These are phyloP conservation scores for Alternaria novae-zelandiae DNA, from an alignment of 2,329 filamentous ascomycete genomes.

Conservation along the genomic window DNA sequence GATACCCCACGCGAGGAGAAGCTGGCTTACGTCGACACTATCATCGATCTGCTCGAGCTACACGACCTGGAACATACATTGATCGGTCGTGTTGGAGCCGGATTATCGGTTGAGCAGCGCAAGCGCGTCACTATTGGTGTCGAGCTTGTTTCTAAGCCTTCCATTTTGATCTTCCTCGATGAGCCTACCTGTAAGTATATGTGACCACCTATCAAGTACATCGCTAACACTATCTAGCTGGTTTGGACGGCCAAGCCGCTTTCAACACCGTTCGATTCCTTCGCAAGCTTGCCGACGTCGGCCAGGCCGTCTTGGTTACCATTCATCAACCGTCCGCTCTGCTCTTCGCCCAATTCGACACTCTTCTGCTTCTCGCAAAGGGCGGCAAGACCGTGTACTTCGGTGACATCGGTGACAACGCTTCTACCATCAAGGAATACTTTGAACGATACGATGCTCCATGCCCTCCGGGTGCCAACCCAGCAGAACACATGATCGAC, in stretches of 20 bases:
- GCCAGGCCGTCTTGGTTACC: slow-evolving; percentile 83
- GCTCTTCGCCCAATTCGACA: slow-evolving; percentile 82
- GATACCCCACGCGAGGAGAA: slow-evolving; percentile 30
- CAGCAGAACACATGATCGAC: slow-evolving; percentile 80
- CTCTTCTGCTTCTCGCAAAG: slow-evolving; percentile 73
- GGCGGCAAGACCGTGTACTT: slow-evolving; percentile 85
- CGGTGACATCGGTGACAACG: slow-evolving; percentile 77
- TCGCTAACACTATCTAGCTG: slow-evolving; percentile 44
- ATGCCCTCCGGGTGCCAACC: slow-evolving; percentile 57
- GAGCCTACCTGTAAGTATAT: slow-evolving; percentile 67
- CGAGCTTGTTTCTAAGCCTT: slow-evolving; percentile 66
- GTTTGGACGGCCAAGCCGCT: slow-evolving; percentile 72
- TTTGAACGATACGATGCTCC: slow-evolving; percentile 59
- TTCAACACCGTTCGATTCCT: slow-evolving; percentile 77
- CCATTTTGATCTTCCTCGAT: slow-evolving; percentile 72
- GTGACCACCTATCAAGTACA: not conserved
- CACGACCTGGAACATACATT: slow-evolving; percentile 35
- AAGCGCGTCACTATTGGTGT: slow-evolving; percentile 67
- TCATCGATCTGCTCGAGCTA: slow-evolving; percentile 35
- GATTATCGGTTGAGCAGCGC: slow-evolving; percentile 59
- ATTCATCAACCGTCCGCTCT: slow-evolving; percentile 86
- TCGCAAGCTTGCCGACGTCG: slow-evolving; percentile 72
- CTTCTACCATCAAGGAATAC: slow-evolving; percentile 65
- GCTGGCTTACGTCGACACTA: slow-evolving; percentile 34
- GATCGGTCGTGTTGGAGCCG: slow-evolving; percentile 32